These are phyloP conservation scores for Trifolium subterraneum DNA, from an alignment of 306 rosid genomes.

Conservation along the genomic window DNA sequence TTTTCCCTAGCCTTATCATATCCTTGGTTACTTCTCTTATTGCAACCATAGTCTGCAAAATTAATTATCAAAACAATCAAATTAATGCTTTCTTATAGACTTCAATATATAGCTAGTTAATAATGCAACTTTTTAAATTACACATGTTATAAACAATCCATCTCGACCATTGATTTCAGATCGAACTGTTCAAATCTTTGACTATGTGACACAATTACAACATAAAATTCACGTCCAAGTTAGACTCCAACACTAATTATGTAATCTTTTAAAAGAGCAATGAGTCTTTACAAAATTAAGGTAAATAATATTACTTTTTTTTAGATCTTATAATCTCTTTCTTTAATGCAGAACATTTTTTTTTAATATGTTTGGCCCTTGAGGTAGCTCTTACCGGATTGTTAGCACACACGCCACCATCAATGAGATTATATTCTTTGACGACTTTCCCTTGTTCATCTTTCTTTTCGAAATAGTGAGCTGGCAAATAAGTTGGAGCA, in stretches of 20 bases:
- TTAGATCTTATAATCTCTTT: too few species aligned
- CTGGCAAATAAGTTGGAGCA: conserved; percentile 52
- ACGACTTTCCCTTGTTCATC: conserved; percentile 26
- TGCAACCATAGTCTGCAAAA: conserved; percentile 55
- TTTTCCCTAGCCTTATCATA: conserved; percentile 18
- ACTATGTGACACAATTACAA: too few species aligned
- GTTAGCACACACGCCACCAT: conserved; percentile 48
- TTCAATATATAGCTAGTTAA: background rate
- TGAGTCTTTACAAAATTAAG: too few species aligned
- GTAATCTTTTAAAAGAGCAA: too few species aligned
- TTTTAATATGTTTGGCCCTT: background rate
- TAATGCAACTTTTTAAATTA: too few species aligned
- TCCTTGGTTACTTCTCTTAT: conserved; percentile 53
- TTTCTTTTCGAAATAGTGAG: conserved; percentile 43
- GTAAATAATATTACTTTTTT: too few species aligned
- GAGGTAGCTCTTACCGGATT: conserved; percentile 43
- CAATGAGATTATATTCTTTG: conserved; percentile 44
- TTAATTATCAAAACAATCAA: background rate
- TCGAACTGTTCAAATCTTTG: too few species aligned
- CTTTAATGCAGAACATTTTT: background rate
- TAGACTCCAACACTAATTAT: too few species aligned
- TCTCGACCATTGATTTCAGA: too few species aligned
- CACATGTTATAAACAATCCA: too few species aligned
- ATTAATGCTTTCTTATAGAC: background rate
- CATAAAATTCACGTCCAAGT: too few species aligned